Base-by-base conservation (phyloP, 148 eudicot species). In the Heliosperma pusillum region DNA sequence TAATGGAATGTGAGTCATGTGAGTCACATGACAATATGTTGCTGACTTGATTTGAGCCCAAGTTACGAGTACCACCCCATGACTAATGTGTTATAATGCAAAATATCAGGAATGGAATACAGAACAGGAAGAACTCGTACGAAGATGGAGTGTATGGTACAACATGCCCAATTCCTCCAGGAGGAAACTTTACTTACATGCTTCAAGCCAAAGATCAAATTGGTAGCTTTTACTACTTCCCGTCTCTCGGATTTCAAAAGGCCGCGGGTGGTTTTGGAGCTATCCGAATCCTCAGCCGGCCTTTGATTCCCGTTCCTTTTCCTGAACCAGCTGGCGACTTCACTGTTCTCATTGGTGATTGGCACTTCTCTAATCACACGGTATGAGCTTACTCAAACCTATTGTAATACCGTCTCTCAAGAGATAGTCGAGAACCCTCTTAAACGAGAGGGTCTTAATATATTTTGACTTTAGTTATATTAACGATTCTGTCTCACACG, bases 181-280 rank as follows among this genome's bases (percentile, higher is more conserved):
- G 98, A 1, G 69, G 77, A 66, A 94, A 94, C 82, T 91, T 88
- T 77, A 94, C 98, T 0, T 94, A 90, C 88, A 91, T 88, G 1
- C 90, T 94, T 22, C 98, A 94, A 87, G 87, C 89, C 74, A 94
- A 94, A 76, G 98, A 94, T 80, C 98, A 94, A 80, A 94, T 94
- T 58, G 98, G 98, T 67, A 91, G 97, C 84, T 91, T 91, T 72
- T 94, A 84, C 56, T 94, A 94, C 83, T 94, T 88, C 77, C 97
- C 98, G 16, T 94, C 97, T 29, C 88, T 89, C 15, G 93, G 78
- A 60, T 90, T 91, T 74, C 98, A 94, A 80, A 94, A 94, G 77
- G 98, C 97, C 26, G 98, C 97, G 33, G 98, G 98, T 66, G 98
- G 87, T 25, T 94, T 91, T 29, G 98, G 98, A 25, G 97, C 92